A percentile compares a stretch with the other conserved stretches of the same genome.
These are phyloP conservation scores for Hansenula lynferdii DNA, from an alignment of 1,139 yeast species.

Conservation along the genomic window DNA sequence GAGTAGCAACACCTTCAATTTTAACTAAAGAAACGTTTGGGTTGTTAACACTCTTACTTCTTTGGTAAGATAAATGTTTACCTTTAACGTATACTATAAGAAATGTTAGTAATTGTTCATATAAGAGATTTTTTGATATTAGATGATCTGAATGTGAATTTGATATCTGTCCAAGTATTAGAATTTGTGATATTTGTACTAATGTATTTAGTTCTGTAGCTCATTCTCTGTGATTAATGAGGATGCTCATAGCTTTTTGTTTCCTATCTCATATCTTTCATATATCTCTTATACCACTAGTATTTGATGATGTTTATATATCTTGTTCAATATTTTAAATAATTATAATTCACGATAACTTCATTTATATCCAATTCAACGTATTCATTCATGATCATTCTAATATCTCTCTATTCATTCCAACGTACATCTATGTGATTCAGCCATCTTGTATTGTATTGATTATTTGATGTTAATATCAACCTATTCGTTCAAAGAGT, in stretches of 20 bases:
- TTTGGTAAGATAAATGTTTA: conserved; percentile 99
- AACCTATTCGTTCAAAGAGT: background rate
- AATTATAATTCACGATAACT: background rate
- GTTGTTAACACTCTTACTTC: conserved; percentile 98
- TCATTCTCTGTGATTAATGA: no score
- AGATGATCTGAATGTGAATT: background rate
- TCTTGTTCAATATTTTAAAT: no score
- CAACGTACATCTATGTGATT: conserved; percentile 91
- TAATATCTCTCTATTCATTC: background rate
- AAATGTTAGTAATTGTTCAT: conserved; percentile 37
- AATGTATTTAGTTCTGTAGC: no score
- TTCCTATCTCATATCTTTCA: no score
- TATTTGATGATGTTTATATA: no score
- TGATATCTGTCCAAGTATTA: no score
- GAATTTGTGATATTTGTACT: no score
- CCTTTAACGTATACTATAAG: conserved; percentile 96
- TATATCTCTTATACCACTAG: no score
- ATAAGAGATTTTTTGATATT: conserved; percentile 1
- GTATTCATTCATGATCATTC: background rate
- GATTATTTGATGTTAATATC: conserved; percentile 15
- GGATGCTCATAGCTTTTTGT: no score
- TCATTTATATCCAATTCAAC: background rate
- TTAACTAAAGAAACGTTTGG: conserved; percentile 96
- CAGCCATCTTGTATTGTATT: conserved; percentile 65
- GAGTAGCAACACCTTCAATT: conserved; percentile 89